Evolutionary conservation across 2,329 filamentous ascomycete genomes (phyloP), one percentile per base, ranked within the genome.

Genomic region (Sclerotiophoma versabilis): DNA sequence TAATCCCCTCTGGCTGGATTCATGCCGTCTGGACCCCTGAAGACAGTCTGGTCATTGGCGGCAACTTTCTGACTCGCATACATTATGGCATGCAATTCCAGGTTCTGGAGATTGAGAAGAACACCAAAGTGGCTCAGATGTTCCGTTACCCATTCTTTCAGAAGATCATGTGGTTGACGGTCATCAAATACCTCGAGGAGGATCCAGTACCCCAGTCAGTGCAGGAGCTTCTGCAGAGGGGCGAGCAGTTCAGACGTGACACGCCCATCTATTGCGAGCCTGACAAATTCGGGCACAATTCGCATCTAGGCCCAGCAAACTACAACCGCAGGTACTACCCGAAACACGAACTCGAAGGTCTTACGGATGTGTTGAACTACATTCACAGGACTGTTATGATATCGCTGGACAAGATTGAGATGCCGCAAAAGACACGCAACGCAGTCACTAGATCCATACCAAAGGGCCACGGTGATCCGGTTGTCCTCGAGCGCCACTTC

Each of bases 1-100:
- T 89, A 36, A 89, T 89, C 58, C 87, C 87, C 4, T 87, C 87
- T 27, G 87, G 87, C 17, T 89, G 87, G 87, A 89, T 89, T 46
- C 87, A 89, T 65, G 86, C 87, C 20, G 87, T 89, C 7, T 88
- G 87, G 84, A 89, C 87, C 9, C 87, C 87, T 0, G 83, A 86
- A 62, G 86, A 89, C 64, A 89, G 86, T 63, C 74, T 89, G 42
- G 87, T 89, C 23, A 87, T 89, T 57, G 87, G 87, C n/a, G 87
- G 87, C 45, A 89, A 89, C 64, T 89, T 89, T 63, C 76, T 89
- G 37, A 89, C 86, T 5, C 77, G 83, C 49, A 79, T 88, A 70
- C 85, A 87, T 54, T 88, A 86, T 67, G 82, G 81, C 50, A 87
- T 87, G 79, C 87, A 89, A 68, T 84, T 89, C 65, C 84, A 83